Evolutionary conservation across 2,329 filamentous ascomycete species (phyloP).

Genomic region (Nannizziopsis barbatae): DNA sequence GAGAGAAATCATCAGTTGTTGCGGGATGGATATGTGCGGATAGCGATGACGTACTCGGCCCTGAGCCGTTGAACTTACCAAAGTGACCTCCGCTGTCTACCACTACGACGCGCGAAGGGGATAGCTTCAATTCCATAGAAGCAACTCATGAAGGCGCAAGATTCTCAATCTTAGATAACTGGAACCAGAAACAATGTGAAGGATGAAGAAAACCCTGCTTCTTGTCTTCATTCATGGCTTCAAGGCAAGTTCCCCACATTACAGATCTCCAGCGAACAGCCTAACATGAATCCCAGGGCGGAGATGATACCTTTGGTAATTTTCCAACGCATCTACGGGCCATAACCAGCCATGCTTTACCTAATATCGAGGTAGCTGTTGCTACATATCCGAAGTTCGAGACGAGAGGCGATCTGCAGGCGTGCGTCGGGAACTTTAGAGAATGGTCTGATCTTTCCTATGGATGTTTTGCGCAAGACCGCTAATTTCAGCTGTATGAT

Average conservation of each 20-base stretch:
- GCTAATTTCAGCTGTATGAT: background rate
- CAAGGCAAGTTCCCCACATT: slow-evolving; percentile 27
- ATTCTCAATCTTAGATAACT: background rate
- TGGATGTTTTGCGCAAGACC: background rate
- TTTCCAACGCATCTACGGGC: slow-evolving; percentile 37
- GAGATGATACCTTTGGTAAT: slow-evolving; percentile 38
- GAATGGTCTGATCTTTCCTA: slow-evolving; percentile 33
- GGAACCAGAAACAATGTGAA: slow-evolving; percentile 11
- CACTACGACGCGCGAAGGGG: too few species aligned
- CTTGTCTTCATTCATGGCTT: slow-evolving; percentile 42
- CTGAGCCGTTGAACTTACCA: too few species aligned
- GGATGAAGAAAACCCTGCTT: slow-evolving; percentile 38
- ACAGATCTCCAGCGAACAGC: background rate
- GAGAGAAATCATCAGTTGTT: too few species aligned
- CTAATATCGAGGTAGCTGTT: slow-evolving; percentile 32
- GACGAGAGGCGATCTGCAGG: slow-evolving; percentile 38
- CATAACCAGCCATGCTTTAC: slow-evolving; percentile 34
- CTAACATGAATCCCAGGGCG: slow-evolving; percentile 28
- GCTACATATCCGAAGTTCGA: slow-evolving; percentile 41
- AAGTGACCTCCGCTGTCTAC: too few species aligned
- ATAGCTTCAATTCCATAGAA: too few species aligned
- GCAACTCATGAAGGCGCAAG: too few species aligned
- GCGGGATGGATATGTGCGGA: too few species aligned
- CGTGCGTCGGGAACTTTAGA: slow-evolving; percentile 36
- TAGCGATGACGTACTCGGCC: too few species aligned